Percentiles rank a stretch among this genome's conserved stretches.
Conservation (phyloP, 768 basidiomycete species). For the Heimioporus sp. region DNA sequence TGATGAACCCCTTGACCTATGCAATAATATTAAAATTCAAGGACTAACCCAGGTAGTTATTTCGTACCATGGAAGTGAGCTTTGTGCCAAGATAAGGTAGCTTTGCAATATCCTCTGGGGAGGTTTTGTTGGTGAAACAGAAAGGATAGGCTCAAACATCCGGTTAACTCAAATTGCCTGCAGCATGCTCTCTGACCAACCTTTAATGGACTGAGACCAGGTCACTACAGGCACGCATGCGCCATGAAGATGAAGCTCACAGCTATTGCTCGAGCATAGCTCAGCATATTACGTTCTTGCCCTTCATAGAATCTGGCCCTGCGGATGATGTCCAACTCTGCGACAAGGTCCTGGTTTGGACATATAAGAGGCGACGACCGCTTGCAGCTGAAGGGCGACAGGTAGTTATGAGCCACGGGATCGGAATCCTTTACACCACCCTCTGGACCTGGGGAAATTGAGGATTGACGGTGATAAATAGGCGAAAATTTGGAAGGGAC, state of each 20-base stretch:
- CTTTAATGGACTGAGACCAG: constrained; percentile 44
- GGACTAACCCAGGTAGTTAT: not conserved
- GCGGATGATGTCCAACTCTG: constrained; percentile 58
- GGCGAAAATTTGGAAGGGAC: not conserved
- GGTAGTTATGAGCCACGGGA: constrained; percentile 20
- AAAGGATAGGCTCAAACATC: constrained; percentile 46
- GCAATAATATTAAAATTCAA: not conserved
- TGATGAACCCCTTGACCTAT: constrained; percentile 64
- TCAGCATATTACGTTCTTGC: constrained; percentile 62
- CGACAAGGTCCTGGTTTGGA: constrained; percentile 60
- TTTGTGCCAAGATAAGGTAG: constrained; percentile 53
- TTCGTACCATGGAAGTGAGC: constrained; percentile 44
- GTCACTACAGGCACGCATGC: not conserved
- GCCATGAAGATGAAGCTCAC: constrained; percentile 37
- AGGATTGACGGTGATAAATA: not conserved
- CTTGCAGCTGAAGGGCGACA: constrained; percentile 52
- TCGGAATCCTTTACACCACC: constrained; percentile 11
- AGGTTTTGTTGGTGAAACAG: constrained; percentile 36
- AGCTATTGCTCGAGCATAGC: constrained; percentile 71
- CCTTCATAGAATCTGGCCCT: constrained; percentile 64
- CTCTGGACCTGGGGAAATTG: constrained; percentile 21
- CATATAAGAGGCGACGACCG: constrained; percentile 67
- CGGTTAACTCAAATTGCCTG: not conserved
- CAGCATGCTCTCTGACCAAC: constrained; percentile 21
- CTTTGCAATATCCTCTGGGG: constrained; percentile 38